Evolutionary conservation across 1,284 basidiomycete genomes (phyloP).

Genomic region (Irpex lacteus): DNA sequence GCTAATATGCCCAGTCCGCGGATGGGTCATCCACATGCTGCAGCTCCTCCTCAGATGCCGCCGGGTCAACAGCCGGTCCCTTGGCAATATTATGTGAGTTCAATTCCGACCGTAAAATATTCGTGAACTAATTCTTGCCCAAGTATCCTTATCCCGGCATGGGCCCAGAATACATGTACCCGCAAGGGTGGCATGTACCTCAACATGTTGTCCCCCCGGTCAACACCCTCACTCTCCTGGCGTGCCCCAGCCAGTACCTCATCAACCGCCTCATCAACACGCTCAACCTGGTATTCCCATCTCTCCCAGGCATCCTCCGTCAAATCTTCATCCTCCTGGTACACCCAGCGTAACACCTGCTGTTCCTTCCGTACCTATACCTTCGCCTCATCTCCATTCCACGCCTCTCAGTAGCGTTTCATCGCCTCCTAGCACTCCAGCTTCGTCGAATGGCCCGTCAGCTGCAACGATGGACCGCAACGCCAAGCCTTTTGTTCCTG

Average conservation of each 20-base stretch:
- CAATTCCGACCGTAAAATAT: background rate
- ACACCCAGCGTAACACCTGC: conserved; percentile 65
- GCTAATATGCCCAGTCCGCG: conserved; percentile 63
- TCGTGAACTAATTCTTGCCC: background rate
- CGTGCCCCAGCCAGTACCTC: conserved; percentile 31
- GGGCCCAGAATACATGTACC: conserved; percentile 32
- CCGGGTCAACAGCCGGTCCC: conserved; percentile 41
- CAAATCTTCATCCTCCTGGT: conserved; percentile 53
- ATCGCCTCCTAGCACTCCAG: conserved; percentile 72
- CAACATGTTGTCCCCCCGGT: conserved; percentile 36
- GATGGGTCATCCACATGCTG: conserved; percentile 52
- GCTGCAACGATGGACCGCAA: conserved; percentile 49
- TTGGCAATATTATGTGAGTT: conserved; percentile 39
- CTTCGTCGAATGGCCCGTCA: conserved; percentile 40
- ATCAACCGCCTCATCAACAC: conserved; percentile 30
- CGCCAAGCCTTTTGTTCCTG: conserved; percentile 64
- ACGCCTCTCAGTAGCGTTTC: conserved; percentile 47
- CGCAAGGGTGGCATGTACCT: conserved; percentile 34
- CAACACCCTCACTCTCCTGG: conserved; percentile 34
- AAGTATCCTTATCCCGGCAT: conserved; percentile 31
- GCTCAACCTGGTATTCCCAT: conserved; percentile 47
- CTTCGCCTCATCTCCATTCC: conserved; percentile 47
- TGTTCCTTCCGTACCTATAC: conserved; percentile 45
- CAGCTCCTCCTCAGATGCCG: conserved; percentile 38
- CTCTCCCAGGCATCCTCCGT: conserved; percentile 62